Percentiles rank a stretch among this genome's conserved stretches.
Evolutionary conservation across 1,284 basidiomycete species (phyloP).

Genomic region (Sanghuangporus weigelae): DNA sequence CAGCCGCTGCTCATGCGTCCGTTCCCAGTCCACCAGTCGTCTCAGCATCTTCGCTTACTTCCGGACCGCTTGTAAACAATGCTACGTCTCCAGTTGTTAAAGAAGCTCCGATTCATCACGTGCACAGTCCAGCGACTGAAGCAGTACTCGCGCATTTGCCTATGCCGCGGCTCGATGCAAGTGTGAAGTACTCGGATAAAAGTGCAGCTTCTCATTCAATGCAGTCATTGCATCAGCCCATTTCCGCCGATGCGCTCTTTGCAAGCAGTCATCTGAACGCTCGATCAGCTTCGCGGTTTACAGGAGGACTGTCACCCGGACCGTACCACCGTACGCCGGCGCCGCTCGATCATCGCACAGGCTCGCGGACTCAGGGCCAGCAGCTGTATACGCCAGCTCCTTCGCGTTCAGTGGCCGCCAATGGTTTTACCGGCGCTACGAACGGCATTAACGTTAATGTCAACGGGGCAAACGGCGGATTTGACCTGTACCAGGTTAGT

Average conservation of each 20-base stretch:
- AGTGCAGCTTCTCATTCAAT: background rate
- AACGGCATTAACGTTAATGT: background rate
- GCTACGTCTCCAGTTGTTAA: background rate
- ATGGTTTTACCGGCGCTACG: background rate
- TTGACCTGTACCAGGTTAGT: conserved; percentile 10
- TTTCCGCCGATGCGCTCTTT: conserved; percentile 4
- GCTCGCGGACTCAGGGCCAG: conserved; percentile 2
- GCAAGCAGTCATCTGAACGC: background rate
- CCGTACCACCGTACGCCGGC: background rate
- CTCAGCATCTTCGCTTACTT: background rate
- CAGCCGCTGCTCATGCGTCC: background rate
- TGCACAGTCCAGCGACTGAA: conserved; percentile 12
- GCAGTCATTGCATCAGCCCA: background rate
- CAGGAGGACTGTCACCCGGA: background rate
- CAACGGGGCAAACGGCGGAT: background rate
- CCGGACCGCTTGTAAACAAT: background rate
- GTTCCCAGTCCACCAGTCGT: background rate
- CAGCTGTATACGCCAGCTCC: conserved; percentile 6
- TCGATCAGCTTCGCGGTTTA: background rate
- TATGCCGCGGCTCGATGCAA: conserved; percentile 14
- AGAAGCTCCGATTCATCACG: background rate
- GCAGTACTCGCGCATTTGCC: conserved; percentile 11
- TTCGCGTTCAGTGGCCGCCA: background rate
- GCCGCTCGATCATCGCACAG: background rate
- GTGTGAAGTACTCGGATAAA: background rate